These are phyloP conservation scores for Candida albicans DNA, from an alignment of 1,139 yeast species.

Conservation along the genomic window DNA sequence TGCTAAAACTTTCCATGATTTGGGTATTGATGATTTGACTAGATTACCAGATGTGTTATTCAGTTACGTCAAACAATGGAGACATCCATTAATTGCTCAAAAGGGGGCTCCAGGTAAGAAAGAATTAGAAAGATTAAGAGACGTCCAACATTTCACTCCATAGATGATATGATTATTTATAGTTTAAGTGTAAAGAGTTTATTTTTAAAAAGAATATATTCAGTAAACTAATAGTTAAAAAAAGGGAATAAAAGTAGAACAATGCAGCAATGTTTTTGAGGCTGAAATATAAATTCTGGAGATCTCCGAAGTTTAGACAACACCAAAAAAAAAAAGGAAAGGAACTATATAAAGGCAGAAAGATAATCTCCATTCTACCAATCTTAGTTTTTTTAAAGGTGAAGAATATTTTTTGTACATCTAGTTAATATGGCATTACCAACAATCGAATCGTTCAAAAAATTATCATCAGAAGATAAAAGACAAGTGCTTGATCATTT, in stretches of 20 bases:
- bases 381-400: too few species aligned
- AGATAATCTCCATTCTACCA: too few species aligned
- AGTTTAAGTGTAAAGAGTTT: conserved; percentile 5
- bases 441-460: conserved; percentile 19
- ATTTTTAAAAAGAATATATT: not conserved
- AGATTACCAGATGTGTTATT: conserved; percentile 69
- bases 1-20: conserved; percentile 68
- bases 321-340: too few species aligned
- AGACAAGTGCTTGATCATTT: conserved; percentile 49
- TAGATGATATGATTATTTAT: conserved; percentile 8
- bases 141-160: conserved; percentile 44
- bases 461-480: conserved; percentile 20
- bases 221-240: not conserved
- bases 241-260: too few species aligned
- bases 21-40: conserved; percentile 67
- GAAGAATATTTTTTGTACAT: too few species aligned
- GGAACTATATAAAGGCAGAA: too few species aligned
- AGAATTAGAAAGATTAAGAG: conserved; percentile 46
- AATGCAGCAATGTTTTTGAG: too few species aligned
- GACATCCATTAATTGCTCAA: conserved; percentile 53
- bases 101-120: conserved; percentile 46
- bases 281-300: too few species aligned
- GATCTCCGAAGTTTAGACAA: too few species aligned
- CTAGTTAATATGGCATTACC: conserved; percentile 19
- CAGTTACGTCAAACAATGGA: conserved; percentile 58